These are phyloP conservation scores for Tetracentron sinense DNA, from an alignment of 164 flowering plant species.

Conservation along the genomic window DNA sequence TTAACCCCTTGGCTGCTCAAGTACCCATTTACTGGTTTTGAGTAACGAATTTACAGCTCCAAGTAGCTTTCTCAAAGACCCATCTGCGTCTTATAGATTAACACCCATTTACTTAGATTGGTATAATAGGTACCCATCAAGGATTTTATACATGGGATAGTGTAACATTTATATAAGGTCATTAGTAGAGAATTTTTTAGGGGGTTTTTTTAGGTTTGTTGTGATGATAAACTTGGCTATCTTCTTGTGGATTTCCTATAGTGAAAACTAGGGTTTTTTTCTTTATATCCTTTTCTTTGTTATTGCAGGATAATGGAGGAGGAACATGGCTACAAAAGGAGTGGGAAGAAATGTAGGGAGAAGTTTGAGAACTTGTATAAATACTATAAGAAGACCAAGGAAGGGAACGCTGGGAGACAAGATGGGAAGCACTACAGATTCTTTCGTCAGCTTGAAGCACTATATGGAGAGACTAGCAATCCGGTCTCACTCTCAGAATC, in stretches of 20 bases:
- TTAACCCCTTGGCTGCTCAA: neutral
- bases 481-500: conserved; percentile 26
- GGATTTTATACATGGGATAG: neutral
- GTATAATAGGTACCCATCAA: neutral
- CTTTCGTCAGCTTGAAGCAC: conserved; percentile 92
- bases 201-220: neutral
- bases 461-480: conserved; percentile 62
- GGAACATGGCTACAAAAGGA: conserved; percentile 88
- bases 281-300: neutral
- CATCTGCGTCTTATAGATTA: neutral
- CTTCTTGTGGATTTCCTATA: neutral
- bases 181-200: conserved; percentile 4
- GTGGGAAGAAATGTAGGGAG: conserved; percentile 97
- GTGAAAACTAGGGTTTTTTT: neutral
- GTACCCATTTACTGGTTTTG: neutral
- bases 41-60: neutral
- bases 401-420: conserved; percentile 97
- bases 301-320: conserved; percentile 70
- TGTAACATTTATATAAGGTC: neutral
- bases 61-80: neutral
- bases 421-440: conserved; percentile 95
- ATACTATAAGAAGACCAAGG: conserved; percentile 95
- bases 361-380: conserved; percentile 96
- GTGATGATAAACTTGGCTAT: no score
- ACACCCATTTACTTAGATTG: no score